A percentile compares a stretch with the other conserved stretches of the same genome.
Evolutionary conservation across 164 flowering plant species (phyloP).

Genomic region (Houttuynia cordata): DNA sequence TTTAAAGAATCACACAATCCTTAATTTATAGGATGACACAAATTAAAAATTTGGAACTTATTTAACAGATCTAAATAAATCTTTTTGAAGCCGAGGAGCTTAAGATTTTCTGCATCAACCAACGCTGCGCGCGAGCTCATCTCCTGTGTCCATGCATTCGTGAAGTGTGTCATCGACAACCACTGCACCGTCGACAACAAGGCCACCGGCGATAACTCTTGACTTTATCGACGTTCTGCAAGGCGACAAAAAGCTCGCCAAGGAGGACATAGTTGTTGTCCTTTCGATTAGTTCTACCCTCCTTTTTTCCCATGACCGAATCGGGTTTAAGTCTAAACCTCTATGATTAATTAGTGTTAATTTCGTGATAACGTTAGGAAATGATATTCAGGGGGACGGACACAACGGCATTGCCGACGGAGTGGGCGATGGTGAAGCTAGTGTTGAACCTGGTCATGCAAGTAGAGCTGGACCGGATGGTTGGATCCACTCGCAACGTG

Average conservation of each 20-base stretch:
- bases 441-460: constrained; percentile 29
- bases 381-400: constrained; percentile 56
- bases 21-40: too few relatives aligned
- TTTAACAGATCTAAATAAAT: too few relatives aligned
- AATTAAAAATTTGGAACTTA: too few relatives aligned
- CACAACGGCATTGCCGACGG: constrained; percentile 33
- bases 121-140: constrained; percentile 42
- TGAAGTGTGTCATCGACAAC: constrained; percentile 33
- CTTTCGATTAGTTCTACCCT: constrained; percentile 32
- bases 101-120: constrained; percentile 12
- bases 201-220: constrained; percentile 3
- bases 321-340: too few relatives aligned
- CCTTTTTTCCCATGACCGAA: neutral
- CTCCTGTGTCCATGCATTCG: constrained; percentile 41
- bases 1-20: too few relatives aligned
- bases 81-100: too few relatives aligned
- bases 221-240: constrained; percentile 56
- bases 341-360: too few relatives aligned
- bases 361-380: constrained; percentile 17
- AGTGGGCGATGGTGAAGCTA: constrained; percentile 44
- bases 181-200: neutral
- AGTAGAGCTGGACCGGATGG: constrained; percentile 21
- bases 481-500: constrained; percentile 7
- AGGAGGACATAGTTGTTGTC: constrained; percentile 51
- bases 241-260: constrained; percentile 40